These are phyloP conservation scores for Boletales sp. DNA, from an alignment of 768 basidiomycete species.

Conservation along the genomic window DNA sequence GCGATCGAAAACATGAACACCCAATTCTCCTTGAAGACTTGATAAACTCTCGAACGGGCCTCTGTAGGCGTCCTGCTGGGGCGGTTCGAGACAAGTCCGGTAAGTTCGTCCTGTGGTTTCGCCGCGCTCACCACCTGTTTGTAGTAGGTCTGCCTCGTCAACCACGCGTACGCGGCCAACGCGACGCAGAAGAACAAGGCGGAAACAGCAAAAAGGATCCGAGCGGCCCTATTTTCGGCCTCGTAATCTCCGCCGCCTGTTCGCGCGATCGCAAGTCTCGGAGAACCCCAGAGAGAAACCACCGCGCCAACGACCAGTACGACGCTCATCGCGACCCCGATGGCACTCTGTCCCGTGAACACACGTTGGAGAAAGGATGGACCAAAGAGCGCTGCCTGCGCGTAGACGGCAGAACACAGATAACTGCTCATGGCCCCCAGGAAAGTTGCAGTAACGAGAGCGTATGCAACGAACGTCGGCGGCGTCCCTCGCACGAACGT, in stretches of 20 bases:
- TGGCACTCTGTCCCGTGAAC: conserved; percentile 79
- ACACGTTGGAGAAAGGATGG: conserved; percentile 64
- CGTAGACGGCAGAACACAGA: conserved; percentile 70
- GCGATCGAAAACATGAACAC: conserved; percentile 67
- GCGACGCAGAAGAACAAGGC: conserved; percentile 58
- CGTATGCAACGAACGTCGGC: conserved; percentile 58
- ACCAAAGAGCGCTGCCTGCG: conserved; percentile 75
- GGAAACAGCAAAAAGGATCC: conserved; percentile 65
- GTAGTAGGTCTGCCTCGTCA: conserved; percentile 55
- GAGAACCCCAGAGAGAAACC: conserved; percentile 45
- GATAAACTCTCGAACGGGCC: conserved; percentile 41
- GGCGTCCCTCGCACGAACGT: conserved; percentile 54
- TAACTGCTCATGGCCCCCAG: conserved; percentile 68
- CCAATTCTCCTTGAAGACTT: conserved; percentile 59
- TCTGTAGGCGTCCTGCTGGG: conserved; percentile 20
- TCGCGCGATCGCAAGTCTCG: no score
- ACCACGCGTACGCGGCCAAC: conserved; percentile 49
- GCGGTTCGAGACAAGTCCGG: conserved; percentile 32
- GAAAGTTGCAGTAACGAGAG: conserved; percentile 56
- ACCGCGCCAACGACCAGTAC: conserved; percentile 67
- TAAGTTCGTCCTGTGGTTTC: conserved; percentile 36
- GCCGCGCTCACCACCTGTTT: conserved; percentile 45
- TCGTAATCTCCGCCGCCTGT: conserved; percentile 9
- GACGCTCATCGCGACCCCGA: conserved; percentile 72
- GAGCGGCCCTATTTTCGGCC: conserved; percentile 62